phyloP scores from a whole-genome alignment of 2,329 filamentous ascomycete genomes.

The Aspergillus novofumigatus region DNA sequence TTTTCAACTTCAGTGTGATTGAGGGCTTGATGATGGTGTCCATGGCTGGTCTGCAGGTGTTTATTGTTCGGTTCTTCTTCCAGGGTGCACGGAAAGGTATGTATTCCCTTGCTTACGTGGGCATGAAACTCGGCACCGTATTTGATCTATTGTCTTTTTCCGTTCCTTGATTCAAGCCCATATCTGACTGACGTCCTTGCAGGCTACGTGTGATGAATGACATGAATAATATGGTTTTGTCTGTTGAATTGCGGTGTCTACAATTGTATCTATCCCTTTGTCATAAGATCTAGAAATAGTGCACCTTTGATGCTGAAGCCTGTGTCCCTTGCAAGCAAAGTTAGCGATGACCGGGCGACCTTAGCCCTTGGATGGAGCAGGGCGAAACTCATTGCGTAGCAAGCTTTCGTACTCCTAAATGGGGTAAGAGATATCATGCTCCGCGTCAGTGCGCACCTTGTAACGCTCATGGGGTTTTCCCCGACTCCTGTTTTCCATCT shows the following conservation, averaged over 20 bases:
- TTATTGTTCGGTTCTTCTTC: slow-evolving; percentile 98
- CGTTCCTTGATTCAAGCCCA: background rate
- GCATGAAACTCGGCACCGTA: too few species aligned
- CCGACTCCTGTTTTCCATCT: background rate
- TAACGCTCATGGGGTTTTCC: background rate
- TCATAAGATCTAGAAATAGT: slow-evolving; percentile 12
- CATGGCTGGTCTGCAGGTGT: slow-evolving; percentile 95
- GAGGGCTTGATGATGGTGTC: slow-evolving; percentile 87
- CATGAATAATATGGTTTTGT: slow-evolving; percentile 29
- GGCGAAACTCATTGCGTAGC: background rate
- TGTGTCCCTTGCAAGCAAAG: background rate
- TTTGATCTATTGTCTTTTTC: background rate
- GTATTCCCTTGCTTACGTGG: slow-evolving; percentile 12
- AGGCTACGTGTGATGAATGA: slow-evolving; percentile 36
- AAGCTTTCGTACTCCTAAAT: background rate
- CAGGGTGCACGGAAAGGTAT: slow-evolving; percentile 71
- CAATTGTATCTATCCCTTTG: slow-evolving; percentile 16
- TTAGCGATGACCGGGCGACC: background rate
- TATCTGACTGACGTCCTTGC: background rate
- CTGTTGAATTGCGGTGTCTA: slow-evolving; percentile 20
- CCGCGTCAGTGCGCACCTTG: background rate
- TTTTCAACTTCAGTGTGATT: slow-evolving; percentile 95
- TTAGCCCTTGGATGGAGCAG: background rate
- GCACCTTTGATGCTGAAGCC: slow-evolving; percentile 7
- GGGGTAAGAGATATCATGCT: background rate